Evolutionary conservation across 495 filamentous ascomycete genomes (phyloP), one percentile per base, ranked within the genome.

Genomic region (Aspergillus ostianus): DNA sequence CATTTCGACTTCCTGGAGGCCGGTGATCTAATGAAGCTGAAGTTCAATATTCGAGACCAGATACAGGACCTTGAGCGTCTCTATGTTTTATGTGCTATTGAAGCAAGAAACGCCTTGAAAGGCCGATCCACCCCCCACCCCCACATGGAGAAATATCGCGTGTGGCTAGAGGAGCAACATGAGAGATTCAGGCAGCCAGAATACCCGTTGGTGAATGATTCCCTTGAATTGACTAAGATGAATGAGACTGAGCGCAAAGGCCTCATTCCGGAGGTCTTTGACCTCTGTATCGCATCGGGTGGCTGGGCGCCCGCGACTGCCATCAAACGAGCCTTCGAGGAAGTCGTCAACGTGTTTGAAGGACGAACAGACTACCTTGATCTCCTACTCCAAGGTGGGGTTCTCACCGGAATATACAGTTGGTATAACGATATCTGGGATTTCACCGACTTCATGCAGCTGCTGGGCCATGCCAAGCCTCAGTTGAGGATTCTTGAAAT

Each of bases 401-500:
- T 65, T 41, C 52, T 78, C 13, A 63, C 58, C 0, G 55, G 60
- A 7, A 52, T 78, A 20, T 78, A 80, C 51, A 58, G 56, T n/a
- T 53, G 47, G 7, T 53, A 68, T 15, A 62, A 63, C 26, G 46
- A 18, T 47, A 59, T 57, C 19, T 65, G 55, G 10, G 70, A 73
- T 51, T 50, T 59, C 7, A 63, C 59, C 6, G 26, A 57, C 50
- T 70, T 66, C 58, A 58, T 68, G 54, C 53, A 32, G 10, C 55
- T 47, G 9, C 61, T 82, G 3, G 65, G 64, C 5, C 72, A 81
- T 58, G 67, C 8, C 53, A 78, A 74, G 30, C 78, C 80, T 0
- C 62, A 55, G 8, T 57, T 80, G 26, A 67, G 71, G 0, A 70
- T 83, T 13, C 63, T 83, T 2, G 81, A 83, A 55, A 73, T 84